phyloP scores from a whole-genome alignment of 2,329 filamentous ascomycete species.

The Colletotrichum costaricense region DNA sequence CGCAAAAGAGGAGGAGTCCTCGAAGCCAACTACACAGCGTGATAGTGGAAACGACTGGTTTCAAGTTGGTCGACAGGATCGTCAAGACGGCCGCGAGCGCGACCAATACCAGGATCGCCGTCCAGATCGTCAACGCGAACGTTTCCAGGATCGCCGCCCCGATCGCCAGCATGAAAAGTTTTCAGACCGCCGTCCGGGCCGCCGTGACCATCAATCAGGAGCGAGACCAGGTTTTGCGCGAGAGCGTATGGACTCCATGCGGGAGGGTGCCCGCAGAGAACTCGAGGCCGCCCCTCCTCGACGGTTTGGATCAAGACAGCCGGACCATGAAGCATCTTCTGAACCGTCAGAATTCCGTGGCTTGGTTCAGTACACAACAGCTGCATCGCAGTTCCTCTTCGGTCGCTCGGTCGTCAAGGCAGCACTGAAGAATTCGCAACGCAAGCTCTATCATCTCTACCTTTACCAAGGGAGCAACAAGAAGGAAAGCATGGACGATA shows the following conservation, averaged over 20 bases:
- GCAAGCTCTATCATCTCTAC: conserved; percentile 88
- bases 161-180: neutral
- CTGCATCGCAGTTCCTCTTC: conserved; percentile 92
- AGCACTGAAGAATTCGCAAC: conserved; percentile 73
- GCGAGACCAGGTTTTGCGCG: neutral
- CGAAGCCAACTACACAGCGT: neutral
- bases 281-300: neutral
- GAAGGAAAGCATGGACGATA: conserved; percentile 59
- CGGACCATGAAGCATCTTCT: neutral
- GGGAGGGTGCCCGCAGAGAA: conserved; percentile 13
- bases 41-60: neutral
- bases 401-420: conserved; percentile 84
- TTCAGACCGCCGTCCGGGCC: neutral
- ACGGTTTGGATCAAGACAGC: neutral
- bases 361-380: conserved; percentile 73
- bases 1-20: neutral
- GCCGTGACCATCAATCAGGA: neutral
- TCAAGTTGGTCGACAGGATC: neutral
- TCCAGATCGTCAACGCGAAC: neutral
- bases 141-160: neutral
- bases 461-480: conserved; percentile 72
- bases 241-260: conserved; percentile 8
- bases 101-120: neutral
- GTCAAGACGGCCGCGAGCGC: neutral
- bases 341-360: conserved; percentile 12